phyloP scores from a whole-genome alignment of 306 rosid genomes.

The Sicyos baderoa region DNA sequence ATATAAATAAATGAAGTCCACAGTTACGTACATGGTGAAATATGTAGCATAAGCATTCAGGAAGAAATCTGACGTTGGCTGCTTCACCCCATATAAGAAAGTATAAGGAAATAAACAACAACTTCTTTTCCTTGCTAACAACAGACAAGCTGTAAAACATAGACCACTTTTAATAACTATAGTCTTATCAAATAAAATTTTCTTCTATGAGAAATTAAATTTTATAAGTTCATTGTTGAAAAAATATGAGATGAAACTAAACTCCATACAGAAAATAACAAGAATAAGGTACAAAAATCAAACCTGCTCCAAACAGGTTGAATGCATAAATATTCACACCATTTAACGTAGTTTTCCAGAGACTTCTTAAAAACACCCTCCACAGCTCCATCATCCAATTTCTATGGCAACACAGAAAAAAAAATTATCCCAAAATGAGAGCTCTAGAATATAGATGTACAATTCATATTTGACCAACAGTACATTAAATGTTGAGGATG shows the following conservation, averaged over 20 bases:
- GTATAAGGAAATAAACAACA: constrained; percentile 59
- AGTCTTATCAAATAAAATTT: neutral
- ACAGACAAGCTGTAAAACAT: constrained; percentile 49
- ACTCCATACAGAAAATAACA: constrained; percentile 17
- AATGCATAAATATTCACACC: constrained; percentile 77
- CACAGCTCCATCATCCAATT: constrained; percentile 72
- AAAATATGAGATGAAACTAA: constrained; percentile 17
- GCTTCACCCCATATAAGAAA: constrained; percentile 96
- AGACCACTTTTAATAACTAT: neutral
- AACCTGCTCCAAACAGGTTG: constrained; percentile 93
- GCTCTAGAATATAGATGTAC: neutral
- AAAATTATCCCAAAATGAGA: too few species aligned
- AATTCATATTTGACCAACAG: neutral
- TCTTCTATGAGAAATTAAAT: neutral
- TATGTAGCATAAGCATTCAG: constrained; percentile 98
- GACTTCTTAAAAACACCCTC: constrained; percentile 53
- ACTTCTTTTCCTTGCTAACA: constrained; percentile 59
- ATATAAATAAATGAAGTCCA: constrained; percentile 9
- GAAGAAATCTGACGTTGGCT: constrained; percentile 78
- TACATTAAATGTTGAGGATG: neutral
- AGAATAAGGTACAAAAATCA: constrained; percentile 11
- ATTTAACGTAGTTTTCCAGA: constrained; percentile 74
- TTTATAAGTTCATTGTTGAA: neutral
- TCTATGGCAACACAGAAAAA: constrained; percentile 33
- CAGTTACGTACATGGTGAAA: constrained; percentile 82